These are phyloP conservation scores for Rhizopogon vesiculosus DNA, from an alignment of 768 basidiomycete genomes.

Conservation along the genomic window DNA sequence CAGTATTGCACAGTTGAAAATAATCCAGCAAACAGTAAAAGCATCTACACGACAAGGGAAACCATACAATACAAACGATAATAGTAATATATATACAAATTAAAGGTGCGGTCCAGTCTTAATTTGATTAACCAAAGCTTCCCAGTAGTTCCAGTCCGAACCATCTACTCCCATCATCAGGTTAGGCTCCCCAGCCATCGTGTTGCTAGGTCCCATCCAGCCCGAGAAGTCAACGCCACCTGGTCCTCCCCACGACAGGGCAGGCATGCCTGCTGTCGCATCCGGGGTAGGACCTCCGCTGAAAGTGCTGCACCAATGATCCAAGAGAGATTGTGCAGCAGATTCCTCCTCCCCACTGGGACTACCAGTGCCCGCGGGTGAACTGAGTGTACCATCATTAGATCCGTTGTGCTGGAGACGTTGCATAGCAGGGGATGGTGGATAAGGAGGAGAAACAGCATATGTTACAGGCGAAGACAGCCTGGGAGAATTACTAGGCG, in stretches of 20 bases:
- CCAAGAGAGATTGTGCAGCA: slow-evolving; percentile 70
- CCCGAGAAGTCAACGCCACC: slow-evolving; percentile 53
- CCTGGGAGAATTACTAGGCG: slow-evolving; percentile 16
- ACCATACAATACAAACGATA: slow-evolving; percentile 3
- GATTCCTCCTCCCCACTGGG: slow-evolving; percentile 70
- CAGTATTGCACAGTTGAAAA: not conserved
- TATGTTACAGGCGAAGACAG: slow-evolving; percentile 13
- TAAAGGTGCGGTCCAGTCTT: slow-evolving; percentile 32
- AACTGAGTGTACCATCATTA: slow-evolving; percentile 43
- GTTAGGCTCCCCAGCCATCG: slow-evolving; percentile 37
- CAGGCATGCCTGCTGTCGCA: slow-evolving; percentile 38
- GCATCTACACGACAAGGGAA: slow-evolving; percentile 1
- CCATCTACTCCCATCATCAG: slow-evolving; percentile 51
- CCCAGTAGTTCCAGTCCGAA: slow-evolving; percentile 79
- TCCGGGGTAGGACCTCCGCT: slow-evolving; percentile 56
- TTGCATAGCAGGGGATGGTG: slow-evolving; percentile 50
- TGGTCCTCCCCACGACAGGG: slow-evolving; percentile 57
- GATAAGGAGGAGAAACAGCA: slow-evolving; percentile 20
- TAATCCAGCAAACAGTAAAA: slow-evolving; percentile 8
- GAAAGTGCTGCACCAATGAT: slow-evolving; percentile 84
- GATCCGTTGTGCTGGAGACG: slow-evolving; percentile 48
- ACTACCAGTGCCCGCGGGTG: slow-evolving; percentile 65
- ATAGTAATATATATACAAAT: slow-evolving; percentile 1
- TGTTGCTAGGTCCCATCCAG: slow-evolving; percentile 47
- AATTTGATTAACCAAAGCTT: slow-evolving; percentile 61